Percentiles rank a stretch among this genome's conserved stretches.
These are phyloP conservation scores for Xylariaceae sp. DNA, from an alignment of 2,329 filamentous ascomycete genomes.

Conservation along the genomic window DNA sequence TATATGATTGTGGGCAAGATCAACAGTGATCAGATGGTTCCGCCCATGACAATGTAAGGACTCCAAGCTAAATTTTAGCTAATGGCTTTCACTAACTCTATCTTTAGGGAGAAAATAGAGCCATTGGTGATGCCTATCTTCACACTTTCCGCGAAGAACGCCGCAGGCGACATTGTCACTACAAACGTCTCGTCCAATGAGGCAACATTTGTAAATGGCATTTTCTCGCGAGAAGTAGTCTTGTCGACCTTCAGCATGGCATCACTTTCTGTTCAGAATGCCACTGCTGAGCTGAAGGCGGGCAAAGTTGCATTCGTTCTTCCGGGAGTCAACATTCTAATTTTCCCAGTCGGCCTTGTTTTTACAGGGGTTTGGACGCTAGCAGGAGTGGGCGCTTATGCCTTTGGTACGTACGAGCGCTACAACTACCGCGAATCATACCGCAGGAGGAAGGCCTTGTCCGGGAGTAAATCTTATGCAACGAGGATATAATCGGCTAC, in stretches of 20 bases:
- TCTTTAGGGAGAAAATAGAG: constrained; percentile 61
- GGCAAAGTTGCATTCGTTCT: constrained; percentile 69
- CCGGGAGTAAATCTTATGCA: constrained; percentile 40
- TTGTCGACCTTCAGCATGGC: constrained; percentile 57
- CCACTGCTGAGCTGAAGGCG: constrained; percentile 52
- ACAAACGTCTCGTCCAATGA: constrained; percentile 73
- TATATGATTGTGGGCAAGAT: constrained; percentile 75
- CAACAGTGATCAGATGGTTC: constrained; percentile 59
- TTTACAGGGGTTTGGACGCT: constrained; percentile 68
- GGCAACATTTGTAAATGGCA: constrained; percentile 72
- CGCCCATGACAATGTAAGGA: constrained; percentile 66
- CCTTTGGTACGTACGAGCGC: constrained; percentile 69
- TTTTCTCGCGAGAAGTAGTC: constrained; percentile 66
- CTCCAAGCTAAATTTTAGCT: background rate
- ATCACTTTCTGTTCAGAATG: constrained; percentile 55
- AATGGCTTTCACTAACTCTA: background rate
- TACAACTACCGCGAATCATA: constrained; percentile 71
- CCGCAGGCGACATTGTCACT: constrained; percentile 57
- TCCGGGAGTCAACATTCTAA: constrained; percentile 70
- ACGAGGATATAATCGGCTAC: constrained; percentile 29
- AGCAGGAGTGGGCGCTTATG: constrained; percentile 62
- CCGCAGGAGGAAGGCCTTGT: constrained; percentile 55
- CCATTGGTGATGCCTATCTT: constrained; percentile 71
- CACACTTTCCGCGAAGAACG: constrained; percentile 64
- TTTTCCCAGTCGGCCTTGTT: constrained; percentile 73